phyloP scores from a whole-genome alignment of 345 rosid genomes.

The Eucalyptus pauciflora region DNA sequence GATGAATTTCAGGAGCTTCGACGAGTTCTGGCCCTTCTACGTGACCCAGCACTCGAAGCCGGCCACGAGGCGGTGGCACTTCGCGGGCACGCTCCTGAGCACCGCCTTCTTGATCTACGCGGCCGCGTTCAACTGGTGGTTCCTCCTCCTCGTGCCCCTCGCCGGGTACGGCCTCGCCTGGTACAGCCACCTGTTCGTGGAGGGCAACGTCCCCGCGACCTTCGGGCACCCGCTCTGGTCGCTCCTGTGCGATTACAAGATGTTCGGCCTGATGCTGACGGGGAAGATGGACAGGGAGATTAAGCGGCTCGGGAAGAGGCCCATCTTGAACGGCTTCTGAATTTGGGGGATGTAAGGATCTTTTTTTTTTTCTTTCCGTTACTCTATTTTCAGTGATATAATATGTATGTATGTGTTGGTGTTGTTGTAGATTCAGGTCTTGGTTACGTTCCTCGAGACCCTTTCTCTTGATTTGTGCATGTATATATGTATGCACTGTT shows the following conservation, averaged over 20 bases:
- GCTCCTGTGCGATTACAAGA: conserved; percentile 69
- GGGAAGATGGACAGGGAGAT: conserved; percentile 94
- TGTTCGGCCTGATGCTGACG: conserved; percentile 89
- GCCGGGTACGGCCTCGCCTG: conserved; percentile 80
- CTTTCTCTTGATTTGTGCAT: neutral
- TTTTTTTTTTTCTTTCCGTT: neutral
- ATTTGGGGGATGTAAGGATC: neutral
- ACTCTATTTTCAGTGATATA: neutral
- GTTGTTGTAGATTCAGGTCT: neutral
- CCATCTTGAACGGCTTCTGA: conserved; percentile 56
- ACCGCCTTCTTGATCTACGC: conserved; percentile 33
- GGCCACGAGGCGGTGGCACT: conserved; percentile 83
- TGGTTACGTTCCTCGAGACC: neutral
- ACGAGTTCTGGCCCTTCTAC: conserved; percentile 91
- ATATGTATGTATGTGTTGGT: neutral
- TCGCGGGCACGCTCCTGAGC: conserved; percentile 56
- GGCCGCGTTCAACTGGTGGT: conserved; percentile 46
- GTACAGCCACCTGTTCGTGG: conserved; percentile 96
- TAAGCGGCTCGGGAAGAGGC: conserved; percentile 92
- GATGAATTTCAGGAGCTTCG: conserved; percentile 92
- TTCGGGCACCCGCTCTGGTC: conserved; percentile 95
- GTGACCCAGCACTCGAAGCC: conserved; percentile 86
- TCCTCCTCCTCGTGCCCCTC: conserved; percentile 50
- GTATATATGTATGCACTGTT: neutral
- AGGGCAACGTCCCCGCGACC: conserved; percentile 69